These are phyloP conservation scores for Bolboschoenus planiculmis DNA, from an alignment of 176 grass and related monocot species.

Conservation along the genomic window DNA sequence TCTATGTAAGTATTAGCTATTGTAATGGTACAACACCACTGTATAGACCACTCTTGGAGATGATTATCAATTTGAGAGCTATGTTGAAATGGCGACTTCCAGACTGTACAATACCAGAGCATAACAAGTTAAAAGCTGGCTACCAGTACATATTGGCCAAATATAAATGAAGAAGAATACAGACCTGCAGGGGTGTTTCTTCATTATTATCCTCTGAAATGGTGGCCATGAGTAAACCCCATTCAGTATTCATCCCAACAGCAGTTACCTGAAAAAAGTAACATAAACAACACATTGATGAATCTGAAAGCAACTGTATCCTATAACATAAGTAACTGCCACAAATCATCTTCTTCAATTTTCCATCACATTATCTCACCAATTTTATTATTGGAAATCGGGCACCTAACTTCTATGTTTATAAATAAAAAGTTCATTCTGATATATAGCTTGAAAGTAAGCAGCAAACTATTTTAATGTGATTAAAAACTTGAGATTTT, in stretches of 20 bases:
- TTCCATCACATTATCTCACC: not conserved
- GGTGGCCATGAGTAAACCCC: conserved; percentile 95
- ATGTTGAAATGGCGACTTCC: not conserved
- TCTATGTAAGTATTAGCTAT: not conserved
- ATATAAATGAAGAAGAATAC: conserved; percentile 19
- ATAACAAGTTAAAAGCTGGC: not conserved
- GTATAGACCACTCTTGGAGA: not conserved
- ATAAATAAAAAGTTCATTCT: not conserved
- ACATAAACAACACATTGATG: not conserved
- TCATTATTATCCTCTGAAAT: conserved; percentile 95
- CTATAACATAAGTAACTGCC: not conserved
- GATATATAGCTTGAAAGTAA: not conserved
- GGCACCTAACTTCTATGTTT: not conserved
- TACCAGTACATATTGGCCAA: not conserved
- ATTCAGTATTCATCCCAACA: conserved; percentile 94
- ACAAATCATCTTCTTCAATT: not conserved
- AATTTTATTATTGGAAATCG: not conserved
- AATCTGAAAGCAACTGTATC: not conserved
- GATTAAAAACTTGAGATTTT: not conserved
- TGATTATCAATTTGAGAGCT: not conserved
- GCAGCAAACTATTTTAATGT: not conserved
- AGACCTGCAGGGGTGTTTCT: conserved; percentile 96
- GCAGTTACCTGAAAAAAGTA: conserved; percentile 68
- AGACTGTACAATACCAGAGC: not conserved
- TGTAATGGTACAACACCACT: not conserved